Evolutionary conservation across 2,329 filamentous ascomycete genomes (phyloP), one percentile per base, ranked within the genome.

Genomic region (Arthrobotrys iridis): DNA sequence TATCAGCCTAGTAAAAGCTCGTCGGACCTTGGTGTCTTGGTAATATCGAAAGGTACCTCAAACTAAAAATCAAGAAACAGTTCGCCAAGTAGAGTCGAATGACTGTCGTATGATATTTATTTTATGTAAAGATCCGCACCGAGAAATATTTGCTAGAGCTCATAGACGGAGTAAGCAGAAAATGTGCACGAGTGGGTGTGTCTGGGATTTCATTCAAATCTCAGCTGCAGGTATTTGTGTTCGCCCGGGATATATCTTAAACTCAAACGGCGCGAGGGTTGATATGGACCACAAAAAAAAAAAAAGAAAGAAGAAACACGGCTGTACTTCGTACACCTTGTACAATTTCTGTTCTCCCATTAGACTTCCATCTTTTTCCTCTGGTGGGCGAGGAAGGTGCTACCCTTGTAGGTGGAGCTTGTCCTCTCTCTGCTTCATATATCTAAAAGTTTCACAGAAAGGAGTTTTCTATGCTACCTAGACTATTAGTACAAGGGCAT

Each of bases 241-340:
- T 33, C 46, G n/a, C 28, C 46, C n/a, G n/a, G n/a, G 28, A 52
- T 52, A 52, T 52, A n/a, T n/a, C n/a, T n/a, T n/a, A n/a, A n/a
- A n/a, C n/a, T n/a, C n/a, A 52, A 52, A 52, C 46, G n/a, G 15
- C 28, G 2, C n/a, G 28, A 52, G 46, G n/a, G 20, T 33, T 30
- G 3, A 15, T 4, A 22, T 6, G 10, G 18, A 26, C n/a, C n/a
- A n/a, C n/a, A n/a, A n/a, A n/a, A n/a, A n/a, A n/a, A n/a, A n/a
- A n/a, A n/a, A n/a, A n/a, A n/a, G n/a, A n/a, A n/a, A n/a, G n/a
- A n/a, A n/a, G n/a, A n/a, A n/a, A 24, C 37, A 67, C 40, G 63
- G 63, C 63, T 67, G 63, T 67, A 50, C 24, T 37, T 57, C 24
- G n/a, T n/a, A n/a, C n/a, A n/a, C n/a, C n/a, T n/a, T n/a, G n/a